Percentiles rank a stretch among this genome's conserved stretches.
Evolutionary conservation across 495 filamentous ascomycete genomes (phyloP).

Genomic region (Rhizodiscina lignyota): DNA sequence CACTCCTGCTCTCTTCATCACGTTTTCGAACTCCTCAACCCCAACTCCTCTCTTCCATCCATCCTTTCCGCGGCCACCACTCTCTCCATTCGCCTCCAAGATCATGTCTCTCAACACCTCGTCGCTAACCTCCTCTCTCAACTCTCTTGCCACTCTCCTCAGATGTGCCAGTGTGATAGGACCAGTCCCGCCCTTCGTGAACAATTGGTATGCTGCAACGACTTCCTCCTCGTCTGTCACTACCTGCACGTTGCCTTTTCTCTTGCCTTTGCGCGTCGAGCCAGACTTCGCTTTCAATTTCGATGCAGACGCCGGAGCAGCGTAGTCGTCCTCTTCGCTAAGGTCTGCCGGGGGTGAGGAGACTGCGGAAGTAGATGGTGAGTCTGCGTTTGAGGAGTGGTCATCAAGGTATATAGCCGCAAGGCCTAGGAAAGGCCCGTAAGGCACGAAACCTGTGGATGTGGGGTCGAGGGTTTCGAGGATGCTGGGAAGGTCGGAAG

Average conservation of each 20-base stretch:
- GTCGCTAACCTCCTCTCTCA: constrained; percentile 71
- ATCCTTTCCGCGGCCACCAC: constrained; percentile 60
- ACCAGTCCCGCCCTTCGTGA: constrained; percentile 37
- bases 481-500: constrained; percentile 48
- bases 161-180: constrained; percentile 63
- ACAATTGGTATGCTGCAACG: constrained; percentile 71
- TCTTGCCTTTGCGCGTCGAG: no score
- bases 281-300: no score
- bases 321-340: no score
- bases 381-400: no score
- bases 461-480: constrained; percentile 67
- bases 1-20: constrained; percentile 72
- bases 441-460: constrained; percentile 56
- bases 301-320: no score
- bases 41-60: constrained; percentile 56
- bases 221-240: constrained; percentile 57
- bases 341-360: no score
- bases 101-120: constrained; percentile 82
- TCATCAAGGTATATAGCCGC: constrained; percentile 64
- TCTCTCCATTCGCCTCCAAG: constrained; percentile 78
- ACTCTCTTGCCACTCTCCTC: constrained; percentile 57
- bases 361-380: no score
- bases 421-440: constrained; percentile 62
- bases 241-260: constrained; percentile 5
- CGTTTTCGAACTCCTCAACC: constrained; percentile 64